Evolutionary conservation across 2,329 filamentous ascomycete genomes (phyloP), one percentile per base, ranked within the genome.

Genomic region (Orbilia brochopaga): DNA sequence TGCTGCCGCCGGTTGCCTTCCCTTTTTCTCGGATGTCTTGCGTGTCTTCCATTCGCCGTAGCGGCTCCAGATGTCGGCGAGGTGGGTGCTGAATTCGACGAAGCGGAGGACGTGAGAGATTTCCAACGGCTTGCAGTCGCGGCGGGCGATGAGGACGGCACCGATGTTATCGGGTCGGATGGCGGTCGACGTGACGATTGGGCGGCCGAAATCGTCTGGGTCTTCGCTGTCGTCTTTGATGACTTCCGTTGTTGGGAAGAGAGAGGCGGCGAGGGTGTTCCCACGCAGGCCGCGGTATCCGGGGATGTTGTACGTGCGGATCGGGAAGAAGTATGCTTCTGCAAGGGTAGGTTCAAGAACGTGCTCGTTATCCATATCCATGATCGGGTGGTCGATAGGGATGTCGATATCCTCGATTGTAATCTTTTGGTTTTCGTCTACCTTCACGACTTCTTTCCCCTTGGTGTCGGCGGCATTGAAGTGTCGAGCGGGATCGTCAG

Each of bases 281-380:
- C 37, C 42, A 13, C 6, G 10, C 5, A 21, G 23, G 2, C 35
- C 65, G 1, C 8, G 35, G 37, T 51, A 61, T 19, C 19, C 30
- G 0, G 30, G 24, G 32, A 30, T 64, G 32, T 23, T 11, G 48
- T 55, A 70, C 13, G 44, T 58, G 2, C 59, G 46, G 37, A 70
- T 60, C 2, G 66, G 66, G 27, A 70, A 70, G 19, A n/a, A 13
- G n/a, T 70, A 70, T 5, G 27, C 6, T 4, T 55, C 56, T 8
- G 48, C 50, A 15, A 70, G 44, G 1, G 66, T 56, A 0, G 66
- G 66, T 27, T 42, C n/a, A 37, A 53, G 32, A 15, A 64, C 46
- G 1, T 51, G 40, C 4, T 17, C 4, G 46, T 70, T 40, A 1
- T 27, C n/a, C 4, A 2, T 19, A 15, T 48, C 46, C n/a, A 64